phyloP scores from a whole-genome alignment of 169 alveolate genomes.

The Cryptosporidium tyzzeri region DNA sequence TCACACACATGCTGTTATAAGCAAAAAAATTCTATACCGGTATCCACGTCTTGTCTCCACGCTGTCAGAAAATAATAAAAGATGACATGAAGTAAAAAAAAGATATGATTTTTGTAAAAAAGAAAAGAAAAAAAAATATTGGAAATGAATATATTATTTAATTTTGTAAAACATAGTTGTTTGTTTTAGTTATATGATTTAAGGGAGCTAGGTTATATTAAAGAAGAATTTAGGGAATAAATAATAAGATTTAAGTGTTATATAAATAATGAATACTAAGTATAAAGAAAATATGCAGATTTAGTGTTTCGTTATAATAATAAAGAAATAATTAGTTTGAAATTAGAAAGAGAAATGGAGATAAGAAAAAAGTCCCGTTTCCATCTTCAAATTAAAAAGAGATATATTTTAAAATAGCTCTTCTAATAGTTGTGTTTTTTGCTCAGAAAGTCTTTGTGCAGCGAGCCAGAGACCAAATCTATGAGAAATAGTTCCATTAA shows the following conservation, averaged over 20 bases:
- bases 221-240: no score
- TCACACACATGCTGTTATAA: conserved; percentile 3
- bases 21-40: conserved; percentile 10
- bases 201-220: no score
- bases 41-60: conserved; percentile 58
- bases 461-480: conserved; percentile 70
- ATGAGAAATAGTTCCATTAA: conserved; percentile 44
- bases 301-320: no score
- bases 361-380: no score
- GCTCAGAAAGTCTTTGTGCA: conserved; percentile 67
- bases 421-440: conserved; percentile 53
- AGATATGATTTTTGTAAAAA: background rate
- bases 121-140: background rate
- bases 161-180: no score
- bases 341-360: background rate
- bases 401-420: conserved; percentile 34
- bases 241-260: no score
- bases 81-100: background rate
- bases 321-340: no score
- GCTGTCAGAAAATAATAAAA: background rate
- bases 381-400: background rate
- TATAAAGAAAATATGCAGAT: no score
- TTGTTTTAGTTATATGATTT: no score
- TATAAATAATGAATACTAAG: no score
- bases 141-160: no score